Evolutionary conservation across 805 yeast species (phyloP), one percentile per base, ranked within the genome.

Genomic region (Wickerhamomyces bisporus): DNA sequence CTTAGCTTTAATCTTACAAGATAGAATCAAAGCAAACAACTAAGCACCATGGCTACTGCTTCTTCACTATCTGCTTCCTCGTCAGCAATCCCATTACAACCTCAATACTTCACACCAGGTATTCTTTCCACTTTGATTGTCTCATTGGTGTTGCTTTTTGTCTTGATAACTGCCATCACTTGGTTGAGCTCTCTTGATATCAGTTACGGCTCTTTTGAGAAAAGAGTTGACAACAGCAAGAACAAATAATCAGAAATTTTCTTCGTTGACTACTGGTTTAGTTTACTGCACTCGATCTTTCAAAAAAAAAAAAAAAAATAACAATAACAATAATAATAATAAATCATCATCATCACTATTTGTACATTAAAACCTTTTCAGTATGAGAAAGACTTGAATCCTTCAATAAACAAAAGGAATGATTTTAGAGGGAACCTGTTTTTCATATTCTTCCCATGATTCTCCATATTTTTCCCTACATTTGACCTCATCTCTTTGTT

Each of bases 401-500:
- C 3, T 4, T 38, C 59, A 89, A 60, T 88, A 91, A 6, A 93
- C 62, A 52, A 80, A 88, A 5, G 98, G 98, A 45, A 93, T 73
- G 44, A 93, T 88, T 58, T 87, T 83, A 61, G 82, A 91, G 13
- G 96, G 96, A 24, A 93, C 98, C 47, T 62, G 55, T 41, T 60
- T 67, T 63, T 85, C 86, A 61, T 93, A 93, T 61, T 82, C 79
- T 37, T 68, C 73, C 98, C 98, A 93, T 30, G 79, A 73, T 45
- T 81, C 70, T 13, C 94, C 94, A 53, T 93, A 93, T 66, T 93
- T 93, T 24, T 62, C 76, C 27, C 80, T 70, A 59, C 98, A 93
- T 60, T 93, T 89, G 35, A 81, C 83, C 54, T 91, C 98, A 62
- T 93, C 98, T 60, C 98, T 75, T 20, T 64, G 64, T 61, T 91